Base-by-base conservation (phyloP, 2,329 filamentous ascomycete genomes). In the Aspergillus pseudoglaucus region DNA sequence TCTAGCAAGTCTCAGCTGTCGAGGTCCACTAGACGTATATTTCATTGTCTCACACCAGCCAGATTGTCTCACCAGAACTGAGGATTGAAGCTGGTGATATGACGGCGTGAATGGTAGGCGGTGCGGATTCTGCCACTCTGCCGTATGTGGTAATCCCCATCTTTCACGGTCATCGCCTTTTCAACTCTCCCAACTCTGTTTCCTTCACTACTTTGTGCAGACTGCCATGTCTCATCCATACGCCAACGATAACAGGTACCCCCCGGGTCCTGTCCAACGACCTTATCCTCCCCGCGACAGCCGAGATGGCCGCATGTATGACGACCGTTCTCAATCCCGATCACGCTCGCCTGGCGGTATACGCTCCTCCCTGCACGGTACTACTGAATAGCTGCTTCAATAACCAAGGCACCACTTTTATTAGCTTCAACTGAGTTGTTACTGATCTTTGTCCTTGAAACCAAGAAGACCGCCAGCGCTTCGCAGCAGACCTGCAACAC, bases 281-380 rank as follows among this genome's bases (percentile, higher is more conserved):
- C 57, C 56, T 0, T 60, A 60, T 39, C 58, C 59, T 44, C 55
- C 58, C 44, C 59, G 57, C 46, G 62, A 67, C 43, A 65, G 72
- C 47, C 61, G 65, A 46, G 69, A 73, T 44, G 70, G 67, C 43
- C 62, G 64, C 44, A 73, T 75, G 66, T 75, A 75, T 54, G 72
- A 75, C 54, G 74, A 75, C 51, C 65, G 60, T 47, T 64, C 67
- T 33, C 62, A 56, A 47, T 68, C 69, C 32, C 62, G 61, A 57
- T 73, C 71, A 48, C 66, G 64, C 47, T 69, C 69, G 48, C 70
- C 70, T 62, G 67, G 66, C 59, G 66, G 66, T 69, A 70, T 64
- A 65, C 64, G 60, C 59, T 66, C 68, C 67, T 67, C 72, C 67
- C 66, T 68, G 58, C 70, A 74, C 66, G 69, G 64, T 70, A 72